Evolutionary conservation across 2,329 filamentous ascomycete genomes (phyloP), one percentile per base, ranked within the genome.

Genomic region (Ophiostoma angusticollis): DNA sequence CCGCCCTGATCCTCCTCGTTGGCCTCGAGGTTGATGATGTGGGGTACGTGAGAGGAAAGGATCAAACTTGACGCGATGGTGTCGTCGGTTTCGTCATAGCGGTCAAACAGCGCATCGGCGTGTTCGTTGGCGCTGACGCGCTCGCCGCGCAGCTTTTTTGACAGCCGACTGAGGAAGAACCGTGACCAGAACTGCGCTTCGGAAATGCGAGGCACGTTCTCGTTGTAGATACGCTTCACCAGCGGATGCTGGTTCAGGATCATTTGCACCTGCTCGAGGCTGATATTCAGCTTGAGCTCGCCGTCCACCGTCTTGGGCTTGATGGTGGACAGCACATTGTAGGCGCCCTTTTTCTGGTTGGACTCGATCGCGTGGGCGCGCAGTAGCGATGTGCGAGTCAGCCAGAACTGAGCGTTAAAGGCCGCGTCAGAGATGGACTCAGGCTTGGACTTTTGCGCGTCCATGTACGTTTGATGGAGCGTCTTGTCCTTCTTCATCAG

Each of bases 1-100:
- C 87, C 84, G 49, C 86, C 93, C 57, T 93, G 79, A 52, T 98
- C 89, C 57, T 91, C 84, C 60, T 96, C 91, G 53, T 98, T 98
- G 22, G 81, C 91, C 54, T 89, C 84, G 19, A 98, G 61, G 55
- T 98, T 83, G 49, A 98, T 87, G 47, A 93, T 87, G 50, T 87
- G 78, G 1, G 91, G 87, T 16, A 98, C 76, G 40, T 80, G 72
- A 24, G 78, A 64, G 4, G 78, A 64, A 47, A 72, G 63, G 34
- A 74, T 65, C 47, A 67, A 69, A 52, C 64, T 70, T 9, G 67
- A 60, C 32, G 63, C 60, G 16, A 64, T 57, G 23, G 68, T 68
- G 48, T 85, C 81, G 45, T 84, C 80, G 27, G 72, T 70, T 42
- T 80, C 76, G 40, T 94, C 72, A 55, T 94, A 95, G 48, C 45